A percentile compares a stretch with the other conserved stretches of the same genome.
Conservation (phyloP, 202 grass and related monocot genomes). For the Setaria viridis region DNA sequence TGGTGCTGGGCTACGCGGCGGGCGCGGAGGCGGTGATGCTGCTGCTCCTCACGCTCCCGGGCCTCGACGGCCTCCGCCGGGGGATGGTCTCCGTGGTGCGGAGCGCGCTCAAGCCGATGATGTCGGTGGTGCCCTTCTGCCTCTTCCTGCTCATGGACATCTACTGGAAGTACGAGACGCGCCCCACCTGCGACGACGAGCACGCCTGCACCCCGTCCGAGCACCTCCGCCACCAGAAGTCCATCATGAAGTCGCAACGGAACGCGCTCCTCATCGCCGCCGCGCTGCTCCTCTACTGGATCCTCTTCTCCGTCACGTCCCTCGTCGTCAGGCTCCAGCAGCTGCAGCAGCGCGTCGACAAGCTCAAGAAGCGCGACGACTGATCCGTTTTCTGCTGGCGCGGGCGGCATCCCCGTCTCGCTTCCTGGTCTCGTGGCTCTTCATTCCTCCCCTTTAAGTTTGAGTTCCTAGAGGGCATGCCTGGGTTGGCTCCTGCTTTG, state of each 20-base stretch:
- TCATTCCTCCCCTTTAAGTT: neutral
- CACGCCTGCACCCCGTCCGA: conserved; percentile 82
- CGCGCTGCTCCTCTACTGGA: conserved; percentile 90
- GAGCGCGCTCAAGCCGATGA: conserved; percentile 85
- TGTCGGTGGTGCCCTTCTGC: conserved; percentile 94
- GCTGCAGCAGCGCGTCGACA: conserved; percentile 71
- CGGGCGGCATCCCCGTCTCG: neutral
- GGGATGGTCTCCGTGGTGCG: conserved; percentile 79
- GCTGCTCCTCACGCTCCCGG: conserved; percentile 86
- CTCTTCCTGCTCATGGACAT: conserved; percentile 93
- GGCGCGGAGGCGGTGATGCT: conserved; percentile 98
- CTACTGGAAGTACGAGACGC: conserved; percentile 98
- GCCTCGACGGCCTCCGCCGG: conserved; percentile 75
- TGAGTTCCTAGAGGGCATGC: conserved; percentile 31
- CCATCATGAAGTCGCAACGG: conserved; percentile 96
- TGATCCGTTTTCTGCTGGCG: conserved; percentile 3
- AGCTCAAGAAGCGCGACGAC: conserved; percentile 84
- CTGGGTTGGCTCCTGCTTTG: neutral
- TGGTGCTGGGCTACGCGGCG: conserved; percentile 86
- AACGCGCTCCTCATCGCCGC: conserved; percentile 93
- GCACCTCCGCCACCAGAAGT: conserved; percentile 97
- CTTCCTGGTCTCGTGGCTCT: neutral
- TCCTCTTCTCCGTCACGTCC: conserved; percentile 79
- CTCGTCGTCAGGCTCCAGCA: conserved; percentile 75
- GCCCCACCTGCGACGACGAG: conserved; percentile 84